Percentiles rank a stretch among this genome's conserved stretches.
Conservation (phyloP, 768 basidiomycete species). For the Lepiota brunneoincarnata region DNA sequence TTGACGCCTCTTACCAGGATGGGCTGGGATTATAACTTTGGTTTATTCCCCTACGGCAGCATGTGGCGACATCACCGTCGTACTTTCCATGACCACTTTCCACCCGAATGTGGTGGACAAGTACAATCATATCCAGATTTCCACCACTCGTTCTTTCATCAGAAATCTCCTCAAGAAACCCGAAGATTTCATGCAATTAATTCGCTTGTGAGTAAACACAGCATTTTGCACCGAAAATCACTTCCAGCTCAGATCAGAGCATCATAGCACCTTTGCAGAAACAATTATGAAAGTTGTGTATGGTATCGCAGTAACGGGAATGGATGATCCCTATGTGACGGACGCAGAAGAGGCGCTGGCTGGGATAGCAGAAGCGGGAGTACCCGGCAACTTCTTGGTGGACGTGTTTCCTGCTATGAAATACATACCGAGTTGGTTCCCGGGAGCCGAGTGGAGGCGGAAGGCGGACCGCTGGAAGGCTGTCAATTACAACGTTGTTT, state of each 20-base stretch:
- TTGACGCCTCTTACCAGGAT: conserved; percentile 16
- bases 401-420: conserved; percentile 5
- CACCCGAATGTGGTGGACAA: conserved; percentile 13
- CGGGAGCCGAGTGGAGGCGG: not conserved
- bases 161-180: conserved; percentile 8
- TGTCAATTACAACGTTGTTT: not conserved
- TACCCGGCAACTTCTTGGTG: conserved; percentile 21
- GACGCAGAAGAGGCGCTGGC: conserved; percentile 29
- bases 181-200: not conserved
- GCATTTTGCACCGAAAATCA: not conserved
- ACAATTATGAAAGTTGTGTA: conserved; percentile 35
- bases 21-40: conserved; percentile 12
- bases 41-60: conserved; percentile 20
- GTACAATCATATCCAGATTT: conserved; percentile 12
- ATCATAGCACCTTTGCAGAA: conserved; percentile 27
- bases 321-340: conserved; percentile 31
- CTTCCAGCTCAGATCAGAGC: conserved; percentile 6
- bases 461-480: not conserved
- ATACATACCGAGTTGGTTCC: conserved; percentile 4
- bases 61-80: conserved; percentile 20
- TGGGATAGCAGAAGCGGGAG: conserved; percentile 26
- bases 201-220: not conserved
- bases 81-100: conserved; percentile 22
- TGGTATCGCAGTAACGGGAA: conserved; percentile 30
- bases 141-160: not conserved